A percentile compares a stretch with the other conserved stretches of the same genome.
phyloP scores from a whole-genome alignment of 306 rosid genomes.

The Medicago arabica region DNA sequence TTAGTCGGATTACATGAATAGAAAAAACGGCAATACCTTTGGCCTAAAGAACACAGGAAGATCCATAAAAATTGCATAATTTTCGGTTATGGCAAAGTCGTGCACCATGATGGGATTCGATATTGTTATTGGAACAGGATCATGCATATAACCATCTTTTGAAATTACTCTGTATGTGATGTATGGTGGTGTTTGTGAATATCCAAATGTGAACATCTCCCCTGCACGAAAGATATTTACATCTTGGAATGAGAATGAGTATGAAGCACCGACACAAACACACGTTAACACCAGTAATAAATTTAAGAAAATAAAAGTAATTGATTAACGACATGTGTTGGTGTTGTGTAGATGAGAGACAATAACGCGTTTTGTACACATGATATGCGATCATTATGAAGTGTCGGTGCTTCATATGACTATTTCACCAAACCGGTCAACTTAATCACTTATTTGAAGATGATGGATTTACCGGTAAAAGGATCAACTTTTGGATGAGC shows the following conservation, averaged over 20 bases:
- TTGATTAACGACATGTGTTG: too few relatives aligned
- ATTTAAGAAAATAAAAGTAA: background rate
- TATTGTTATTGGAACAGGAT: constrained; percentile 90
- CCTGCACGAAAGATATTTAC: constrained; percentile 61
- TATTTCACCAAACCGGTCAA: constrained; percentile 24
- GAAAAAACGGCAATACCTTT: constrained; percentile 61
- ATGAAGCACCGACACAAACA: background rate
- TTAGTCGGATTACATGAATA: constrained; percentile 17
- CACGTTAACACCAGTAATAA: background rate
- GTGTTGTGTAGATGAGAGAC: background rate
- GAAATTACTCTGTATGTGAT: constrained; percentile 92
- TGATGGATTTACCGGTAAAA: constrained; percentile 69
- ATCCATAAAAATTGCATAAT: constrained; percentile 88
- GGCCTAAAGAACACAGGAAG: constrained; percentile 87
- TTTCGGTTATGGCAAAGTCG: constrained; percentile 94
- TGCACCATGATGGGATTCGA: constrained; percentile 94
- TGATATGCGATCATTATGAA: background rate
- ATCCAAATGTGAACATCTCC: constrained; percentile 97
- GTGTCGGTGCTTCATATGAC: background rate
- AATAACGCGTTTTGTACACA: too few relatives aligned
- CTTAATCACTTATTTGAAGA: constrained; percentile 35
- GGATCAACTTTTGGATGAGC: constrained; percentile 99
- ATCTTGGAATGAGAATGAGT: constrained; percentile 21
- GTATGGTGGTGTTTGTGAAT: constrained; percentile 83
- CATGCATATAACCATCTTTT: constrained; percentile 88